Evolutionary conservation across 179 eudicot genomes (phyloP).

Genomic region (Carnegiea gigantea): DNA sequence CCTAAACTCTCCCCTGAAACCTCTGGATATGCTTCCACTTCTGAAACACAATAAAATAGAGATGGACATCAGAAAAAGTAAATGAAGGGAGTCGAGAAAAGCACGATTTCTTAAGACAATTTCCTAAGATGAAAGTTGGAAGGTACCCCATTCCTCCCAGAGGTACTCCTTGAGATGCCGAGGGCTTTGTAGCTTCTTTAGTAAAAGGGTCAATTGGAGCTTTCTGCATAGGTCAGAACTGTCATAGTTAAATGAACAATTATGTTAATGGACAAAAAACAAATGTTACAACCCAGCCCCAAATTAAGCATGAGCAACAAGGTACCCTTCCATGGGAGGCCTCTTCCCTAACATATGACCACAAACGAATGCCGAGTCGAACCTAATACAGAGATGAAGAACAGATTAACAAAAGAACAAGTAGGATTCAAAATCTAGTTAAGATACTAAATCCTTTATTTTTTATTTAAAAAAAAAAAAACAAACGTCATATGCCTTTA

Average conservation of each 20-base stretch:
- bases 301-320: constrained; percentile 18
- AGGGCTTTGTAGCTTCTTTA: constrained; percentile 77
- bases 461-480: no score
- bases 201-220: constrained; percentile 98
- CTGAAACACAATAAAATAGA: constrained; percentile 39
- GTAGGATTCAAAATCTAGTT: constrained; percentile 1
- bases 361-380: constrained; percentile 89
- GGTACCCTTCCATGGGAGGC: constrained; percentile 97
- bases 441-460: not conserved
- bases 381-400: constrained; percentile 43
- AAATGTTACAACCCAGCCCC: not conserved
- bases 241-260: not conserved
- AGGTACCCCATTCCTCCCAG: constrained; percentile 99
- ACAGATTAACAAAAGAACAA: not conserved
- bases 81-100: not conserved
- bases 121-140: constrained; percentile 11
- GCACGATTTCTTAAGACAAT: not conserved
- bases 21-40: constrained; percentile 99
- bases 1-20: constrained; percentile 96
- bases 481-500: not conserved
- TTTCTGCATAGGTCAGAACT: constrained; percentile 47
- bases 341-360: constrained; percentile 97
- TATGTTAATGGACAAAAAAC: not conserved
- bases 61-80: constrained; percentile 19
- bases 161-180: constrained; percentile 96